Percentiles rank a stretch among this genome's conserved stretches.
Evolutionary conservation across 1,284 basidiomycete species (phyloP).

Genomic region (Papiliotrema nemorosa): DNA sequence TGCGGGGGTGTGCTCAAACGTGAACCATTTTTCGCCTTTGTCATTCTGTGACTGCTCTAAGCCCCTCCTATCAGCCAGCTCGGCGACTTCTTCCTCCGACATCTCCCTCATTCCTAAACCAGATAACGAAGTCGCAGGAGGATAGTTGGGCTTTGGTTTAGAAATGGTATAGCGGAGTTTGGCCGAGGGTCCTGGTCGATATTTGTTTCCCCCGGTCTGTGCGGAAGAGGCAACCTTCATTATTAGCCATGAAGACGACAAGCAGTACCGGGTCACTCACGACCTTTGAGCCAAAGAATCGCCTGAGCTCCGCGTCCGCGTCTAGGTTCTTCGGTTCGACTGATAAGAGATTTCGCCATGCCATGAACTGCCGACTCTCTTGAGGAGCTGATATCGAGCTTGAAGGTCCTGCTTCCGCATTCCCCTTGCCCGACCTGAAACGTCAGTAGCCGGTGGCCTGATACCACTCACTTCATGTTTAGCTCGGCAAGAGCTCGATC

Average conservation of each 20-base stretch:
- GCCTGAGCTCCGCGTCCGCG: slow-evolving; percentile 78
- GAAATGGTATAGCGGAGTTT: slow-evolving; percentile 40
- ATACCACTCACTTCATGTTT: slow-evolving; percentile 59
- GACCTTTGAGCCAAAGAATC: slow-evolving; percentile 87
- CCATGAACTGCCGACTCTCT: slow-evolving; percentile 6
- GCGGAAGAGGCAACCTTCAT: slow-evolving; percentile 31
- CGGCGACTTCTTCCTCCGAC: slow-evolving; percentile 56
- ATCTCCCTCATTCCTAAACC: slow-evolving; percentile 65
- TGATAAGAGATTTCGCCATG: slow-evolving; percentile 58
- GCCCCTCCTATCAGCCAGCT: slow-evolving; percentile 51
- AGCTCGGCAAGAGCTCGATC: slow-evolving; percentile 78
- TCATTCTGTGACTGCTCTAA: slow-evolving; percentile 46
- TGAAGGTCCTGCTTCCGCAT: slow-evolving; percentile 3
- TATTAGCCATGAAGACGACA: not conserved
- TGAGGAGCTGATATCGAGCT: slow-evolving; percentile 2
- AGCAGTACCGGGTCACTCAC: no score
- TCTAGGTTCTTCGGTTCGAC: slow-evolving; percentile 77
- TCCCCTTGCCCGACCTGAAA: no score
- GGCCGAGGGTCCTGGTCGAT: slow-evolving; percentile 27
- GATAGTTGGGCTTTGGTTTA: slow-evolving; percentile 50
- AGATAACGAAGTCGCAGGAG: slow-evolving; percentile 47
- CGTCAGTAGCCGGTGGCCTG: no score
- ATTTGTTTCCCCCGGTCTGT: slow-evolving; percentile 19
- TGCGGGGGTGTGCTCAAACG: slow-evolving; percentile 74
- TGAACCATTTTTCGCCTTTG: slow-evolving; percentile 73